Evolutionary conservation across 2,329 filamentous ascomycete genomes (phyloP), one percentile per base, ranked within the genome.

Genomic region (Ceratocystis diversiconidia): DNA sequence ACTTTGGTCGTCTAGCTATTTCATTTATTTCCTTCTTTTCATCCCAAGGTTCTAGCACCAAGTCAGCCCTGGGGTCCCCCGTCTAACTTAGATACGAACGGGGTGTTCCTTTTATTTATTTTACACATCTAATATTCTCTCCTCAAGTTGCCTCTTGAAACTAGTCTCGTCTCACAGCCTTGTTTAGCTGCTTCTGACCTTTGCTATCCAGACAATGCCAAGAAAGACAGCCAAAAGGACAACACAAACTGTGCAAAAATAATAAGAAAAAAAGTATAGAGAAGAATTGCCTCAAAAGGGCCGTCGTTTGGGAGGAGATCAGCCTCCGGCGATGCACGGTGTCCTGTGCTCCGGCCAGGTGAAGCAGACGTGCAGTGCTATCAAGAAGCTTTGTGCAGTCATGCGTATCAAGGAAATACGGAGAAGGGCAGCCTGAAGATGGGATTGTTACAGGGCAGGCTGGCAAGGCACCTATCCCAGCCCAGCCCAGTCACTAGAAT

Each of bases 111-210:
- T 59, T 59, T 59, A 59, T 59, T 22, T 59, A 15, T 28, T 28
- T 28, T 52, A 52, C 25, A 28, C 17, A 25, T 25, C 5, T 28
- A 52, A 15, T 22, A n/a, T 10, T 7, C 22, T 59, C 32, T 59
- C 30, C 32, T 59, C 55, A 12, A 15, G 8, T n/a, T 8, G 3
- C 28, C n/a, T 59, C 22, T 59, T 59, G 55, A 59, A 59, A 59
- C 55, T 32, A 59, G 55, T 59, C 25, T n/a, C 28, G 55, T 59
- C 55, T 59, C 55, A 59, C 17, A 36, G 28, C 55, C 55, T 36
- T 59, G 55, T 59, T 59, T 36, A 59, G 28, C 55, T 25, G 17
- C 55, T 25, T 59, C 30, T 59, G 30, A 8, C 17, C 36, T 41
- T 57, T 6, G 25, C 25, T 36, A 32, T 8, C 10, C 55, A 59